Evolutionary conservation across 805 yeast species (phyloP), one percentile per base, ranked within the genome.

Genomic region (Pichia scutulata): DNA sequence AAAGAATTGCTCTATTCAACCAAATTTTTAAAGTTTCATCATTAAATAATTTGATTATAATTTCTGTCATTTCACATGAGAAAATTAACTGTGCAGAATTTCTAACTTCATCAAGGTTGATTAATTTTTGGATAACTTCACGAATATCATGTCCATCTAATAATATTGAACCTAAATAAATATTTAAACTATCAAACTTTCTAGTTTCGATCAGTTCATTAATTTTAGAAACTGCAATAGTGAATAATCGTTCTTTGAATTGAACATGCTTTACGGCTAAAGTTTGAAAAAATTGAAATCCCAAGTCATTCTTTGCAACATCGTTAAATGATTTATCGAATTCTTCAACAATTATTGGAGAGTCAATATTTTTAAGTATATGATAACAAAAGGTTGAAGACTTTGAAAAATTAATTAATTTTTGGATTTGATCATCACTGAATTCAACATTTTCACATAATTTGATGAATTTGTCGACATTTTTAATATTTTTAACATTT

Each of bases 1-100:
- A 82, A 7, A 86, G 61, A 52, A 77, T 68, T 7, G 81, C 70
- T 54, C 81, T 78, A 53, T 77, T 74, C 39, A 80, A 54, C 92
- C 92, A 85, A 2, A 63, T 57, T 18, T 61, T 55, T 13, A 72
- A 39, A n/a, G 68, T 42, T 22, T 72, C 60, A 1, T 63, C 64
- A 3, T 53, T 47, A 6, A 13, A 30, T 10, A 48, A 41, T 0
- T 18, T 18, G 9, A 50, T 21, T 7, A 62, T 25, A 14, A 59
- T 43, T 4, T 48, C 18, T 8, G 58, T 59, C 54, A 60, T 63
- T 40, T 64, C 63, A 14, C 52, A 49, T 16, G 66, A 57, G 39
- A 63, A 60, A 36, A 64, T 63, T 25, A 54, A 59, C 24, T 55
- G 68, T 23, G 67, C 70, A 57, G 52, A 59, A 26, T 63, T 58